Conservation (phyloP, 306 rosid genomes). For the Senna siamea region DNA sequence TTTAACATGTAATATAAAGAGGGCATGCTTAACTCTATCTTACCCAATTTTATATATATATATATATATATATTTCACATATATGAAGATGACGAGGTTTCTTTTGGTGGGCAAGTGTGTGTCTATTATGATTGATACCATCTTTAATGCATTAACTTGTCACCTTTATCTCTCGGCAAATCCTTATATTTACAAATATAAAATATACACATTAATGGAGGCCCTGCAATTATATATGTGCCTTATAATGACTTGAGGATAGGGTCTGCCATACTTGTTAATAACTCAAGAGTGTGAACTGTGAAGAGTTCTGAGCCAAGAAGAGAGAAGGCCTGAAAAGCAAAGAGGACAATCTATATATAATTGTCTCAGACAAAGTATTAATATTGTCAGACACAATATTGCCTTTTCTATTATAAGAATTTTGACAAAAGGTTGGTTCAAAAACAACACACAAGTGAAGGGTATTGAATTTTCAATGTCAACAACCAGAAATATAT, state of each 20-base stretch:
- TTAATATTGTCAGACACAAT: neutral
- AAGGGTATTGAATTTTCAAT: constrained; percentile 27
- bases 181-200: no score
- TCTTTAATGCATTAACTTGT: no score
- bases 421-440: constrained; percentile 20
- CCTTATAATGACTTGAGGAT: constrained; percentile 25
- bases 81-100: no score
- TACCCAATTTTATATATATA: no score
- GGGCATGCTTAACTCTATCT: no score
- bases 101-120: no score
- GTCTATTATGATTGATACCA: no score
- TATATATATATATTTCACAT: no score
- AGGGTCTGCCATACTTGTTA: constrained; percentile 22
- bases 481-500: constrained; percentile 34
- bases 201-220: constrained; percentile 7
- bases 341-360: neutral
- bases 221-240: neutral
- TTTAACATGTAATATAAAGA: no score
- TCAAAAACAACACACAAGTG: constrained; percentile 13
- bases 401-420: neutral
- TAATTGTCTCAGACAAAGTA: neutral
- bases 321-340: constrained; percentile 7
- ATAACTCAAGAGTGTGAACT: constrained; percentile 12
- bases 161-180: no score
- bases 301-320: constrained; percentile 5